Base-by-base conservation (phyloP, 1,284 basidiomycete species). In the Dichomitus squalens region DNA sequence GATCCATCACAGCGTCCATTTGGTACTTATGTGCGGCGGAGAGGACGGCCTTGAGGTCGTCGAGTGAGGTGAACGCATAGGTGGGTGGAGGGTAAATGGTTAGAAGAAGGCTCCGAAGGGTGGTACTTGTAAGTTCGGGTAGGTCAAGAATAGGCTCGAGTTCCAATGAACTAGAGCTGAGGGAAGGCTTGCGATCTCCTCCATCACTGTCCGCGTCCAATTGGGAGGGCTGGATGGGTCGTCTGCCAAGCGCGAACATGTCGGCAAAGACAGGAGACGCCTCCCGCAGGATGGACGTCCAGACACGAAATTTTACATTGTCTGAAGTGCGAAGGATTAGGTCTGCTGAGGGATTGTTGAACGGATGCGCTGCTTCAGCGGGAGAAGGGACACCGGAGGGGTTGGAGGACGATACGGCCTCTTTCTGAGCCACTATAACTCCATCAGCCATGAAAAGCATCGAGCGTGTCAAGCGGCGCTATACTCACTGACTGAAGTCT, bases 251-350 rank as follows among this genome's bases (percentile, higher is more conserved):
- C 3, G 29, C 29, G 20, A 64, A 57, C 55, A 65, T 53, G 25
- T 55, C 52, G 5, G 27, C 43, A 43, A 65, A 65, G 3, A 63
- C 38, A 3, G 44, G 54, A 14, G 64, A 66, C 9, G 56, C 64
- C 18, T 60, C 39, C 3, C 27, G 29, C 6, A 65, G 54, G 27
- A 55, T 44, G 33, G 11, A 25, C 18, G 57, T 62, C 33, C 56
- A 58, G 5, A 48, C 50, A 31, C 48, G 41, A 39, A 62, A 66
- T 4, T 59, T 49, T 1, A 57, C 36, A 12, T 31, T 38, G 29
- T 62, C 56, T 7, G 54, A 36, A 2, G 59, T 55, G 39, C 49
- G 52, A 21, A 65, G 39, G 35, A 57, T 34, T 7, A 61, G 29
- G 40, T 63, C 58, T n/a, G 53, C 20, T 1, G 29, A 40, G 14